Base-by-base conservation (phyloP, 2,329 filamentous ascomycete genomes). In the Alternaria gaisen region DNA sequence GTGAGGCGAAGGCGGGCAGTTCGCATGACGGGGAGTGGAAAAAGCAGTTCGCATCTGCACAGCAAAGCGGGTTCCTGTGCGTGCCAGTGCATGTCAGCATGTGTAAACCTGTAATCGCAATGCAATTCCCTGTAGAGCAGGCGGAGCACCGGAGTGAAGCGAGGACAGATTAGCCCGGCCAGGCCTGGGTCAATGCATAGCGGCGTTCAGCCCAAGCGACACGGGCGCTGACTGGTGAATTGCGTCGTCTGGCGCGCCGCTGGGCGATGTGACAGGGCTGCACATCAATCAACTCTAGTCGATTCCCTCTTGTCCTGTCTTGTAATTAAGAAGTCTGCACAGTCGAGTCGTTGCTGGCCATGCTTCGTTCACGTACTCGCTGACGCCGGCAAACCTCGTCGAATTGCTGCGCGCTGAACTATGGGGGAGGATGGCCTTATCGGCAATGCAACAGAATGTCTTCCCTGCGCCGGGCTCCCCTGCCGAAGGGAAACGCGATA, bases 391-490 rank as follows among this genome's bases (percentile, higher is more conserved):
- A 44, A 28, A 46, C 47, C 32, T 52, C 51, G 63, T 56, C 61
- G 59, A 62, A 61, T 60, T 65, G 56, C 66, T 60, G 68, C 64
- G 65, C 66, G 63, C 56, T 61, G 66, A 63, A 69, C 61, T 64
- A 76, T 75, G 74, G 74, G 71, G 71, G 66, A 76, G 65, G 65
- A 78, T 78, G 77, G 73, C 73, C 63, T 63, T 72, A 62, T 68
- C 74, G 66, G 68, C 72, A 59, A 68, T 72, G 73, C 71, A 72
- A 62, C 69, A 72, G 65, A 70, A 74, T 64, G 68, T 64, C 65
- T 60, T 60, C 62, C 69, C 64, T 64, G 66, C 68, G 56, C 72
- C 71, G 64, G 72, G 63, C 60, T 67, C 71, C 65, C 64, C 71
- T 63, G 67, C 58, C 51, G 60, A 66, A 53, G 63, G 60, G 58